These are phyloP conservation scores for Coleophoma crateriformis DNA, from an alignment of 2,329 filamentous ascomycete species.

Conservation along the genomic window DNA sequence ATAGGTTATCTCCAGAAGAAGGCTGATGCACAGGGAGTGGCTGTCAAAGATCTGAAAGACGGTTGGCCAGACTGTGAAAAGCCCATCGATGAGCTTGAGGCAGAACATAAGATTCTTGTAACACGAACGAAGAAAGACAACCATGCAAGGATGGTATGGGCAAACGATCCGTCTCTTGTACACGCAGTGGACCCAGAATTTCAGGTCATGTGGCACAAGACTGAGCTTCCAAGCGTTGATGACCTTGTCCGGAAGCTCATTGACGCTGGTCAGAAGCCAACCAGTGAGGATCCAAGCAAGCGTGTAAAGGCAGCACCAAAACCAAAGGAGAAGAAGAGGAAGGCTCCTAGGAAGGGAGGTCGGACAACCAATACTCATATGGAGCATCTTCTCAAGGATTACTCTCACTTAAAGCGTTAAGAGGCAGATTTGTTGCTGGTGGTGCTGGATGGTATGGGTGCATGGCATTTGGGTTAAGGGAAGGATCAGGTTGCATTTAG, in stretches of 20 bases:
- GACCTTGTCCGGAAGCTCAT: conserved; percentile 33
- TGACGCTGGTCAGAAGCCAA: conserved; percentile 30
- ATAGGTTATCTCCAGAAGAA: conserved; percentile 77
- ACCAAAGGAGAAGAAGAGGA: conserved; percentile 30
- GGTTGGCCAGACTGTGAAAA: conserved; percentile 86
- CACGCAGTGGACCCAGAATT: conserved; percentile 79
- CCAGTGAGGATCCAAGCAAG: conserved; percentile 30
- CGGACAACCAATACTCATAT: conserved; percentile 29
- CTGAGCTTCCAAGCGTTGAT: conserved; percentile 57
- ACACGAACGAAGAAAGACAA: conserved; percentile 91
- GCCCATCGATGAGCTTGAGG: conserved; percentile 72
- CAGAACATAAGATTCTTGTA: conserved; percentile 74
- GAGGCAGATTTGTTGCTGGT: background rate
- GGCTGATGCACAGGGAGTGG: conserved; percentile 73
- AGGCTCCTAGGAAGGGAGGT: conserved; percentile 25
- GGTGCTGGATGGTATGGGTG: background rate
- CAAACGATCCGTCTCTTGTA: conserved; percentile 74
- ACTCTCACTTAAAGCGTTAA: conserved; percentile 21
- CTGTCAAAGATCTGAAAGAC: conserved; percentile 88
- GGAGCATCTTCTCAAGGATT: conserved; percentile 26
- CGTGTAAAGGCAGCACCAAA: conserved; percentile 26
- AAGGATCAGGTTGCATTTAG: conserved; percentile 12
- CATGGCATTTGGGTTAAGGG: background rate
- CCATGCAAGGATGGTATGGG: conserved; percentile 80
- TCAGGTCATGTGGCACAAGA: conserved; percentile 74